Evolutionary conservation across 495 filamentous ascomycete species (phyloP).

Genomic region (Talaromyces proteolyticus): DNA sequence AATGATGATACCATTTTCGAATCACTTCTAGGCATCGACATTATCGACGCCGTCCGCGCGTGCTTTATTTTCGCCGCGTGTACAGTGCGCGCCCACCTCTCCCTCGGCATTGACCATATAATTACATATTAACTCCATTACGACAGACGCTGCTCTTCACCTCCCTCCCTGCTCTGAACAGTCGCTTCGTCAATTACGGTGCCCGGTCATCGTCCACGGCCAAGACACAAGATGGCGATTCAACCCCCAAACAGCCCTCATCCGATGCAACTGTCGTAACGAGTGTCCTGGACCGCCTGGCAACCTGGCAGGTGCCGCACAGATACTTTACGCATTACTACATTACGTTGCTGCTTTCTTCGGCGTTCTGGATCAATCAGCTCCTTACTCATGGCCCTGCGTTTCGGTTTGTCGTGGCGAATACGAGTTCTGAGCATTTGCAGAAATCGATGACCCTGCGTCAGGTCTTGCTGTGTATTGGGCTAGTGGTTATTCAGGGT

Average conservation of each 20-base stretch:
- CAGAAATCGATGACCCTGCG: slow-evolving; percentile 50
- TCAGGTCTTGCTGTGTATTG: slow-evolving; percentile 64
- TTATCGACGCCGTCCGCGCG: slow-evolving; percentile 31
- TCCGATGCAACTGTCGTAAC: slow-evolving; percentile 9
- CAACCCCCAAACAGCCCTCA: no score
- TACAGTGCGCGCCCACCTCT: slow-evolving; percentile 31
- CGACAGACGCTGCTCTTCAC: slow-evolving; percentile 48
- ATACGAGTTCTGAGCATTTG: slow-evolving; percentile 28
- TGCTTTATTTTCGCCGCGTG: slow-evolving; percentile 42
- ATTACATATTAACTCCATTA: slow-evolving; percentile 8
- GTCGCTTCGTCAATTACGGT: slow-evolving; percentile 55
- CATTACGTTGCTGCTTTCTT: slow-evolving; percentile 63
- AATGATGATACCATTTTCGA: not conserved
- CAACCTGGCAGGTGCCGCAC: slow-evolving; percentile 66
- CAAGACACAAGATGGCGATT: no score
- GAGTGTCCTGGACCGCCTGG: slow-evolving; percentile 44
- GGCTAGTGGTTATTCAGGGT: slow-evolving; percentile 69
- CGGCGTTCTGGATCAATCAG: slow-evolving; percentile 71
- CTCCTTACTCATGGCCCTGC: slow-evolving; percentile 50
- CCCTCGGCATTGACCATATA: not conserved
- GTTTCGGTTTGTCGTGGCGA: slow-evolving; percentile 31
- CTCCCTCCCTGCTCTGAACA: slow-evolving; percentile 40
- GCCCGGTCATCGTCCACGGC: slow-evolving; percentile 29
- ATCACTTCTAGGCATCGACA: slow-evolving; percentile 26
- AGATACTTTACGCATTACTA: slow-evolving; percentile 88